Conservation (phyloP, 768 basidiomycete genomes). For the Ramaria sp. region DNA sequence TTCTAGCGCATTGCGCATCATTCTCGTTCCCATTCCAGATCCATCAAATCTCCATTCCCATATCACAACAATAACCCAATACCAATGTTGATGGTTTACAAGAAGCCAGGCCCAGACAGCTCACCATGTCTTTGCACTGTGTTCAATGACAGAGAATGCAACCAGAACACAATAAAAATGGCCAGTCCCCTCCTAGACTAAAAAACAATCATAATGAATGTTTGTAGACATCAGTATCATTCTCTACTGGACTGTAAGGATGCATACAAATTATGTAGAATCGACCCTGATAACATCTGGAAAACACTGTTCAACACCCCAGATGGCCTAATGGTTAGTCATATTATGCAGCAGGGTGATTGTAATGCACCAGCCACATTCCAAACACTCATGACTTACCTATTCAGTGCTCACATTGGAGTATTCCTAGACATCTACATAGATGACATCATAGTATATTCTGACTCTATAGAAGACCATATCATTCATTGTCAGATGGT, state of each 20-base stretch:
- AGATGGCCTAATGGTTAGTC: slow-evolving; percentile 27
- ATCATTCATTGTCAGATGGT: slow-evolving; percentile 21
- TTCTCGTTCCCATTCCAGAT: no score
- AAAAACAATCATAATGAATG: slow-evolving; percentile 4
- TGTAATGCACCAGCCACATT: slow-evolving; percentile 27
- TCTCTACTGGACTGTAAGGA: slow-evolving; percentile 4
- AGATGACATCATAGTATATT: slow-evolving; percentile 17
- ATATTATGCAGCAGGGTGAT: slow-evolving; percentile 34
- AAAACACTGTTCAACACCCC: slow-evolving; percentile 22
- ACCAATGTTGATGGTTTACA: slow-evolving; percentile 8
- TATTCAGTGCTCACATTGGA: slow-evolving; percentile 14
- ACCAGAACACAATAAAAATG: slow-evolving; percentile 6
- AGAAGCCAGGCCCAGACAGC: background rate
- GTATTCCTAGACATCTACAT: slow-evolving; percentile 14
- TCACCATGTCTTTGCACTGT: background rate
- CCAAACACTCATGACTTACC: slow-evolving; percentile 11
- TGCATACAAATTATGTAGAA: slow-evolving; percentile 13
- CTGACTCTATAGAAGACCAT: slow-evolving; percentile 19
- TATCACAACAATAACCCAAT: no score
- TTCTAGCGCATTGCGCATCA: no score
- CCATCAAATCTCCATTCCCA: no score
- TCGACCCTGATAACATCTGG: background rate
- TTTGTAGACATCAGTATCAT: background rate
- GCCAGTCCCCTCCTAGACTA: slow-evolving; percentile 4
- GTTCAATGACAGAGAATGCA: slow-evolving; percentile 7